Conservation (phyloP, 768 basidiomycete genomes). For the Pleurotus ostreatus region DNA sequence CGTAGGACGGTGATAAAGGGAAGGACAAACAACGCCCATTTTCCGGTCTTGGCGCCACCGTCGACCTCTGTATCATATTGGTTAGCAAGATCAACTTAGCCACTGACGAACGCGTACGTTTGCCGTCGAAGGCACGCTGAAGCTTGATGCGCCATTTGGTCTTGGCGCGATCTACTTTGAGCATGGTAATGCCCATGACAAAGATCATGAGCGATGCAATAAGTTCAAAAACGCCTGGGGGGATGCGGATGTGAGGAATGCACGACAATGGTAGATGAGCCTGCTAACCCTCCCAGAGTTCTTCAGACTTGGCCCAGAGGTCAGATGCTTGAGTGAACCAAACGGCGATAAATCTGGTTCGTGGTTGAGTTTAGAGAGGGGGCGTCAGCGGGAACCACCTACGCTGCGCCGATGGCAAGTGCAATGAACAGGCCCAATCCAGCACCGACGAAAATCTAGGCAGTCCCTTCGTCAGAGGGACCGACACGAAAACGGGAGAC, state of each 20-base stretch:
- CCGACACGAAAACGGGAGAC: too few species aligned
- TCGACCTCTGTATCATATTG: constrained; percentile 36
- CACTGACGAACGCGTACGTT: constrained; percentile 31
- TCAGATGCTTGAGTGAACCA: constrained; percentile 91
- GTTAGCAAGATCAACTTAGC: neutral
- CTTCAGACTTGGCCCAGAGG: constrained; percentile 82
- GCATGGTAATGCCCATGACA: constrained; percentile 90
- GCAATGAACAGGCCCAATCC: constrained; percentile 73
- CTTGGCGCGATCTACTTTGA: constrained; percentile 91
- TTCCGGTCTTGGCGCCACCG: constrained; percentile 49
- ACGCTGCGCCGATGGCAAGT: constrained; percentile 79
- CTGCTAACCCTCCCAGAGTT: constrained; percentile 85
- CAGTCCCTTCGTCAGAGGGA: too few species aligned
- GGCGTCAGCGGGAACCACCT: constrained; percentile 11
- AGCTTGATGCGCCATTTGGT: constrained; percentile 95
- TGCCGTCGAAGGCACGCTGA: constrained; percentile 64
- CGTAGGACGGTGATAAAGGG: constrained; percentile 91
- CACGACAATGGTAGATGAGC: neutral
- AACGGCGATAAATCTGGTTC: constrained; percentile 71
- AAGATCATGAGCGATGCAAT: constrained; percentile 82
- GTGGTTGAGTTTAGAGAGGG: neutral
- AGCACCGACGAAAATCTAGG: constrained; percentile 75
- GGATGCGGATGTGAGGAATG: neutral
- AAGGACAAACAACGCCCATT: constrained; percentile 87
- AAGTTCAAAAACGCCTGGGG: constrained; percentile 60